Evolutionary conservation across 2,329 filamentous ascomycete genomes (phyloP).

Genomic region (Talaromyces marneffei): DNA sequence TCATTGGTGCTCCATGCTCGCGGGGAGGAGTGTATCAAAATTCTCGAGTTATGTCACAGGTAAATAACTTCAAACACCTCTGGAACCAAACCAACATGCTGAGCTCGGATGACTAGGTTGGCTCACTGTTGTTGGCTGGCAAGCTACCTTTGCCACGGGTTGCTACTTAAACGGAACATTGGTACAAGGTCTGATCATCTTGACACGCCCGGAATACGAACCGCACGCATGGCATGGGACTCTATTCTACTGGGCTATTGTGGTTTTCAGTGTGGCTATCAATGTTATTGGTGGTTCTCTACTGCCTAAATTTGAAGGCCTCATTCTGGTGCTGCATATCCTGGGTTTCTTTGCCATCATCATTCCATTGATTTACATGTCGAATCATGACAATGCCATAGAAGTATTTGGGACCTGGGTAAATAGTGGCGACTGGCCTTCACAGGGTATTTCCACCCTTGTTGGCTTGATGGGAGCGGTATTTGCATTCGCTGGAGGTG

Average conservation of each 20-base stretch:
- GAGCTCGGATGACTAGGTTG: constrained; percentile 2
- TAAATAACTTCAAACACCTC: background rate
- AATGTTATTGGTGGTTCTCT: constrained; percentile 33
- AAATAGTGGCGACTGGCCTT: constrained; percentile 22
- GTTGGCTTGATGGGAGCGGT: constrained; percentile 21
- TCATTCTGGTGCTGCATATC: constrained; percentile 11
- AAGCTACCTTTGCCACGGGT: constrained; percentile 23
- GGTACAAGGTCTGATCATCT: constrained; percentile 22
- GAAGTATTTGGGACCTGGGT: constrained; percentile 21
- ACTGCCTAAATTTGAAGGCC: constrained; percentile 10
- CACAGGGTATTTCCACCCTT: constrained; percentile 22
- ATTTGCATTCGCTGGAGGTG: constrained; percentile 22
- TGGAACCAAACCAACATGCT: background rate
- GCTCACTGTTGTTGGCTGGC: constrained; percentile 24
- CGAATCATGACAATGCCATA: constrained; percentile 12
- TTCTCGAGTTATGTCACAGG: constrained; percentile 14
- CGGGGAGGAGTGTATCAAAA: background rate
- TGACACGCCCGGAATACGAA: constrained; percentile 24
- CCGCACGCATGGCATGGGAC: constrained; percentile 36
- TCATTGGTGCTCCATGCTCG: constrained; percentile 14
- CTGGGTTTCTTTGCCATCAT: constrained; percentile 11
- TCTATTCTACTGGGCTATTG: constrained; percentile 45
- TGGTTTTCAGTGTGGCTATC: constrained; percentile 44
- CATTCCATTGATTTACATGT: constrained; percentile 11
- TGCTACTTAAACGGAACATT: constrained; percentile 29